Percentiles rank a stretch among this genome's conserved stretches.
Conservation (phyloP, 2,329 filamentous ascomycete species). For the Epichloe brachyelytri region DNA sequence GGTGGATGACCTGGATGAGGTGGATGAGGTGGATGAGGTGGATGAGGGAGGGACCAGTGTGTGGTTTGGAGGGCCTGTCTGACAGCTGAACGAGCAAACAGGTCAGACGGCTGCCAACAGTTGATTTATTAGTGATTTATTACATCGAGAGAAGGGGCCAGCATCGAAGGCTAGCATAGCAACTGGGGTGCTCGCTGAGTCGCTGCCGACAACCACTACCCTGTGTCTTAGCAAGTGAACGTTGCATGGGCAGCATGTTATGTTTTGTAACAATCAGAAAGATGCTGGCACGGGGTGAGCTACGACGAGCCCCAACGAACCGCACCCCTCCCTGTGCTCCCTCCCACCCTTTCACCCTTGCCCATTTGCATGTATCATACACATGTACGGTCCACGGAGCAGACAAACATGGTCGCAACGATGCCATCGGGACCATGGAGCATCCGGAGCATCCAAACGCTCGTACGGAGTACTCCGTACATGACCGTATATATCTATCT, state of each 20-base stretch:
- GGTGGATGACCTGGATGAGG: too few relatives aligned
- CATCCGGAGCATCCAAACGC: neutral
- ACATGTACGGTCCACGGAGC: neutral
- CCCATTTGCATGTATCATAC: too few relatives aligned
- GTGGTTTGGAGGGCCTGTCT: neutral
- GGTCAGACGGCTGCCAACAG: too few relatives aligned
- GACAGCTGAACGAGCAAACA: too few relatives aligned
- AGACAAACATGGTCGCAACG: neutral
- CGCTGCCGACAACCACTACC: too few relatives aligned
- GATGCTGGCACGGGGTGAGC: too few relatives aligned
- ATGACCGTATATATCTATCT: neutral
- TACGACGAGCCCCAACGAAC: too few relatives aligned
- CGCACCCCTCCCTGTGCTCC: neutral
- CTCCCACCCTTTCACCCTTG: neutral
- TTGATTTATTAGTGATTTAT: too few relatives aligned
- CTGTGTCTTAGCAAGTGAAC: slow-evolving; percentile 5
- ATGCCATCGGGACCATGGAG: neutral
- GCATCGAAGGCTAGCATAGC: too few relatives aligned
- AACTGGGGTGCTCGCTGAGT: too few relatives aligned
- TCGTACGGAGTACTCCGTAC: neutral
- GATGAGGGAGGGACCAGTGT: neutral
- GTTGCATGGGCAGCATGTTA: slow-evolving; percentile 5
- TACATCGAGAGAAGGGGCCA: too few relatives aligned
- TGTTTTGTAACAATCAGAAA: too few relatives aligned
- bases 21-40: neutral